A percentile compares a stretch with the other conserved stretches of the same genome.
These are phyloP conservation scores for Chlamydomonas incerta DNA, from an alignment of 139 green algal genomes.

Conservation along the genomic window DNA sequence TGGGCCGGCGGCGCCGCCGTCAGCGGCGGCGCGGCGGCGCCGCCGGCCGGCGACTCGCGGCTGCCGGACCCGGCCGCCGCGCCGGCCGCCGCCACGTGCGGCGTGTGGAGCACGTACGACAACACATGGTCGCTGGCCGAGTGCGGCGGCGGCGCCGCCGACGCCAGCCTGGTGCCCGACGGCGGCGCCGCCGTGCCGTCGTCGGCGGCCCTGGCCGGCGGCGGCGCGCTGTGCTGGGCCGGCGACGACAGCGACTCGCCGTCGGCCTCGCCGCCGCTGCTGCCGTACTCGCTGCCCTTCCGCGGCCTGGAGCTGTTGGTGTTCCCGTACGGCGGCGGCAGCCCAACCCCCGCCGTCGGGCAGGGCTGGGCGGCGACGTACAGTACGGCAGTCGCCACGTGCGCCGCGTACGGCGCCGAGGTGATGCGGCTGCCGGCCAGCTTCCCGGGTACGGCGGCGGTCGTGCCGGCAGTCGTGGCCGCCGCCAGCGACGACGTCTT, in stretches of 20 bases:
- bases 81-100: not conserved
- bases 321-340: conserved; percentile 27
- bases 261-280: conserved; percentile 15
- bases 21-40: not conserved
- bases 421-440: not conserved
- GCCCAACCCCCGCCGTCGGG: not conserved
- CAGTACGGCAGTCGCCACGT: conserved; percentile 6
- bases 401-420: conserved; percentile 22
- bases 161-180: not conserved
- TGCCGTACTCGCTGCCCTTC: conserved; percentile 31
- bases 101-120: conserved; percentile 31
- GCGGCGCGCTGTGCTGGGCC: conserved; percentile 23
- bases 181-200: not conserved
- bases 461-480: not conserved
- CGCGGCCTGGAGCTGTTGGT: conserved; percentile 18
- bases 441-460: not conserved
- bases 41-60: not conserved
- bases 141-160: not conserved
- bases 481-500: not conserved
- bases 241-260: not conserved
- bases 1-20: no score
- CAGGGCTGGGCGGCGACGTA: not conserved
- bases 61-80: not conserved
- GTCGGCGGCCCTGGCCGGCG: not conserved
- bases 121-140: conserved; percentile 5